phyloP scores from a whole-genome alignment of 1,284 basidiomycete species.

The Earliella scabrosa region DNA sequence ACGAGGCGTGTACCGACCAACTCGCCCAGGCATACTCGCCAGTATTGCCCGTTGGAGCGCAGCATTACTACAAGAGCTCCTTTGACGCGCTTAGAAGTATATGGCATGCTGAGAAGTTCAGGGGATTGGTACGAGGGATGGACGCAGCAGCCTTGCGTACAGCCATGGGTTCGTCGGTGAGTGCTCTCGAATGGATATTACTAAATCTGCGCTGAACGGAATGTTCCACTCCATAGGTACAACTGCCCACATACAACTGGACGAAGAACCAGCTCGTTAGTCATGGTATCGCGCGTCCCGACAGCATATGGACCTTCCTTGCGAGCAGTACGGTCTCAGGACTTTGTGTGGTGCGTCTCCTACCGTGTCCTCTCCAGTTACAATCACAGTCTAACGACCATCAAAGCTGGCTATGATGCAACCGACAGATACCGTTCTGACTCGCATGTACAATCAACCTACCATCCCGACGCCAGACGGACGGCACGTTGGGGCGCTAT shows the following conservation, averaged over 20 bases:
- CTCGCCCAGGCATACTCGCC: slow-evolving; percentile 84
- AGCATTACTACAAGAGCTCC: slow-evolving; percentile 89
- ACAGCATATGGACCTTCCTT: slow-evolving; percentile 88
- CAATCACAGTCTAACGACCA: slow-evolving; percentile 2
- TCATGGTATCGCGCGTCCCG: slow-evolving; percentile 65
- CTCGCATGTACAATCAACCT: slow-evolving; percentile 96
- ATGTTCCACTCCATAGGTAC: slow-evolving; percentile 60
- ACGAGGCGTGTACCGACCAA: not conserved
- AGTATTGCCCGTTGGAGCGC: slow-evolving; percentile 90
- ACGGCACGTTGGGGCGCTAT: slow-evolving; percentile 76
- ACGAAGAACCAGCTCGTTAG: slow-evolving; percentile 80
- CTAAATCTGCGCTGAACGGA: not conserved
- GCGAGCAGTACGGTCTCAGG: slow-evolving; percentile 90
- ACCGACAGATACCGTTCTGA: slow-evolving; percentile 87
- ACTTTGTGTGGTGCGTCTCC: slow-evolving; percentile 79
- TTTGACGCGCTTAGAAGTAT: slow-evolving; percentile 85
- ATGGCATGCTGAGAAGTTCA: slow-evolving; percentile 74
- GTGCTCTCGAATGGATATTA: slow-evolving; percentile 18
- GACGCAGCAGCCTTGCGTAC: slow-evolving; percentile 94
- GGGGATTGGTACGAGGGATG: slow-evolving; percentile 88
- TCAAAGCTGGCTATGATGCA: slow-evolving; percentile 85
- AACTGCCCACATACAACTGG: slow-evolving; percentile 95
- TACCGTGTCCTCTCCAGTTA: not conserved
- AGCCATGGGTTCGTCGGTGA: slow-evolving; percentile 88
- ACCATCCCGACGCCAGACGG: slow-evolving; percentile 78